Evolutionary conservation across 2,329 filamentous ascomycete species (phyloP), one percentile per base, ranked within the genome.

Genomic region (Pyrenophora seminiperda): DNA sequence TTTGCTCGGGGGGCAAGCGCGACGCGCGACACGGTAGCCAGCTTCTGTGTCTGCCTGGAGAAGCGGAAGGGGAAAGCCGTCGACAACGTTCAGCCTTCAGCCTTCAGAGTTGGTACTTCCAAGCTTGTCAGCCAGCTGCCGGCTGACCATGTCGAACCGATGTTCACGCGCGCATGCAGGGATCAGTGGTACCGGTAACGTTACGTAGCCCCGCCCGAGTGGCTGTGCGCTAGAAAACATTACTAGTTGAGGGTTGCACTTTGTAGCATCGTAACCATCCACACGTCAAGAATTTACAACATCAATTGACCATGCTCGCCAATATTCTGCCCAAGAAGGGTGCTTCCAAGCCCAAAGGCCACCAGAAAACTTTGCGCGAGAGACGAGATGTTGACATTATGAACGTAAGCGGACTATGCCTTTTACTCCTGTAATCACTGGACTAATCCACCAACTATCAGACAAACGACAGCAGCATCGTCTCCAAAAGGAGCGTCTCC

Each of bases 401-500:
- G 76, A 78, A 78, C 59, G 81, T 82, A 71, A 73, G 80, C 32
- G 40, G 24, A n/a, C 24, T 10, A 24, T 20, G 37, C 39, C 20
- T 15, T 29, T n/a, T 29, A 27, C 18, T n/a, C n/a, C n/a, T n/a
- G 31, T 20, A 36, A 20, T 33, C 39, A 41, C 40, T 47, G 20
- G 37, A 56, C 36, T 41, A 40, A 56, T n/a, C n/a, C 34, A 63
- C 89, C 83, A 31, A 36, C 5, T n/a, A 14, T 14, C 42, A 74
- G 72, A 97, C 91, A 50, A 96, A 96, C 71, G 92, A 86, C 69
- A 93, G 89, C 73, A 95, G 90, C 66, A 96, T 96, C 61, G 87
- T 92, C 13, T 96, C 91, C 11, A 97, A 97, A 71, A 81, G 91
- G 60, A 94, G 91, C 63, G 92, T 97, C n/a, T 91, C 96, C 68